Evolutionary conservation across 2,329 filamentous ascomycete species (phyloP), one percentile per base, ranked within the genome.

Genomic region (Fusarium sp.): DNA sequence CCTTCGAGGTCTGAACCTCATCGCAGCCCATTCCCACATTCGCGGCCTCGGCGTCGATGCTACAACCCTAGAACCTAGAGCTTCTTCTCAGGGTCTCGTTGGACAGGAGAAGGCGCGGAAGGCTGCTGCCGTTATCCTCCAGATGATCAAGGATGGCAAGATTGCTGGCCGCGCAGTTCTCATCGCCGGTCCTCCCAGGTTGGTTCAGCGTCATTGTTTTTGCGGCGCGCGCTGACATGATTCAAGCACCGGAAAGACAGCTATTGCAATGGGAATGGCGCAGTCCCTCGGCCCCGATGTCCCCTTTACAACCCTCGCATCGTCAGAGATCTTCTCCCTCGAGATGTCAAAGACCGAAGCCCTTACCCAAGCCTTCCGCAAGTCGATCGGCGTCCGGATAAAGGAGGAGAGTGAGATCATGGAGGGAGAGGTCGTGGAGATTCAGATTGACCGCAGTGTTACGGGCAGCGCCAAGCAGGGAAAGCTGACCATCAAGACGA

Each of bases 291-390:
- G 96, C 54, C 85, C 95, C 58, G 97, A 99, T 82, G 95, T 98
- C 2, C 97, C 97, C 5, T 99, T 99, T 83, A 99, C 97, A 25
- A 95, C 95, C 85, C 92, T 98, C 73, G 95, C 97, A 50, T 95
- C 95, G 16, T 98, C 95, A 68, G 97, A 99, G 84, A 98, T 99
- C 80, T 99, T 98, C 87, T 98, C 95, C 30, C 90, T 98, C 81
- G 97, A 99, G 85, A 98, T 99, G 96, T 98, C 95, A 79, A 99
- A 99, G 87, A 99, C 97, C 41, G 97, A 99, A 85, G 96, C 97
- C 60, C 91, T 99, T 39, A 98, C 96, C 64, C 97, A 99, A 84
- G 96, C 97, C n/a, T 98, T 99, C 87, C 93, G 97, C 80, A 98
- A 98, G 84, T 98, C 95, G 45, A 99, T 99, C 79, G 97, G 96